Evolutionary conservation across 1,284 basidiomycete species (phyloP).

Genomic region (Cryptococcus deneoformans): DNA sequence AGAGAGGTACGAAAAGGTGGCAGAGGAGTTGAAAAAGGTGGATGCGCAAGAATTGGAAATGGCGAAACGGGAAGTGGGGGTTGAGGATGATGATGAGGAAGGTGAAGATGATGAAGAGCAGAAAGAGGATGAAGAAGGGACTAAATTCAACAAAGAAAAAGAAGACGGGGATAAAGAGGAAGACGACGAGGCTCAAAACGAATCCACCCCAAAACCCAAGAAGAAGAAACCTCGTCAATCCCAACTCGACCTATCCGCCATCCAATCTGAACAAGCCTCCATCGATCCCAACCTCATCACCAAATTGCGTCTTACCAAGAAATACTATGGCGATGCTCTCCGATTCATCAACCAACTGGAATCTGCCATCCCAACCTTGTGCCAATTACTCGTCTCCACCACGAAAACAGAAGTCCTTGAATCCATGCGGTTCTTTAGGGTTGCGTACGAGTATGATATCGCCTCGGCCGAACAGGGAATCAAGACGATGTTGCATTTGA

Average conservation of each 20-base stretch:
- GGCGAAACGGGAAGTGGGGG: constrained; percentile 43
- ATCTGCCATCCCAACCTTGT: constrained; percentile 68
- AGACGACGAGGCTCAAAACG: constrained; percentile 18
- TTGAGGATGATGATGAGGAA: constrained; percentile 46
- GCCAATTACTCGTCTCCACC: constrained; percentile 79
- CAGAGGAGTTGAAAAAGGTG: constrained; percentile 58
- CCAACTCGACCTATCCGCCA: constrained; percentile 57
- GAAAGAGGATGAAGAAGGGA: constrained; percentile 17
- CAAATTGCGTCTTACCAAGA: constrained; percentile 73
- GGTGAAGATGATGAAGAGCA: constrained; percentile 33
- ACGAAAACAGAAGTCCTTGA: constrained; percentile 94
- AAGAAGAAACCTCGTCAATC: constrained; percentile 63
- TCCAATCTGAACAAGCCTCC: constrained; percentile 63
- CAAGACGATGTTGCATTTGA: constrained; percentile 94
- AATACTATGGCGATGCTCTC: constrained; percentile 84
- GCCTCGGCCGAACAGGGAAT: constrained; percentile 72
- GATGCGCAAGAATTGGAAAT: constrained; percentile 57
- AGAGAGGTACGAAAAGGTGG: constrained; percentile 59
- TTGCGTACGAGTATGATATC: constrained; percentile 79
- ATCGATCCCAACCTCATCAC: constrained; percentile 63
- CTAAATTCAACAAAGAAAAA: constrained; percentile 28
- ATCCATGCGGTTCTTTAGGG: constrained; percentile 91
- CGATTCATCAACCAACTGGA: constrained; percentile 83
- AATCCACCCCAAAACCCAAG: constrained; percentile 18
- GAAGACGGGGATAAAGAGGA: constrained; percentile 37